These are phyloP conservation scores for Ceratobasidium sp. DNA, from an alignment of 1,284 basidiomycete genomes.

Conservation along the genomic window DNA sequence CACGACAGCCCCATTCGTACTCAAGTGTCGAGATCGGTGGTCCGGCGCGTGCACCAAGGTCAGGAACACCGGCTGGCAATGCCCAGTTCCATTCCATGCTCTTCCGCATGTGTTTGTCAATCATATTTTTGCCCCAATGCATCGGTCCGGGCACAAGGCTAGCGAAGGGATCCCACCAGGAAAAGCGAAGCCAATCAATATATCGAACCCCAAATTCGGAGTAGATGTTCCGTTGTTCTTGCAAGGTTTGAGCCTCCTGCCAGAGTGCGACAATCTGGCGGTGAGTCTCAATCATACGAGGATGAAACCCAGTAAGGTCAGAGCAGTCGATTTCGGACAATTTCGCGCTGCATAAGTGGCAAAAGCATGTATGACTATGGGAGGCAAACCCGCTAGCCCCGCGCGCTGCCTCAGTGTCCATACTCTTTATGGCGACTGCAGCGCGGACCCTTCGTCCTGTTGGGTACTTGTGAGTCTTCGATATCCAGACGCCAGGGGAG, in stretches of 20 bases:
- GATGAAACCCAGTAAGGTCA: not conserved
- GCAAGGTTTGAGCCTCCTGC: not conserved
- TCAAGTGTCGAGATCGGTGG: not conserved
- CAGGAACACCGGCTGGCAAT: not conserved
- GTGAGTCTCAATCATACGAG: not conserved
- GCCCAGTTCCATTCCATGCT: conserved; percentile 5
- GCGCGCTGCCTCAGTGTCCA: conserved; percentile 55
- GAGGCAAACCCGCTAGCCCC: conserved; percentile 50
- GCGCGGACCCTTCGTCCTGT: conserved; percentile 51
- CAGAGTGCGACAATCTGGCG: not conserved
- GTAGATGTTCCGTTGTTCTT: not conserved
- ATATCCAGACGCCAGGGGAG: conserved; percentile 53
- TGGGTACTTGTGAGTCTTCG: conserved; percentile 51
- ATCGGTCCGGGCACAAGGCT: conserved; percentile 56
- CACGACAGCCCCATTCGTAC: not conserved
- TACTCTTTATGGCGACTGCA: conserved; percentile 52
- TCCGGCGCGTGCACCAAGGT: not conserved
- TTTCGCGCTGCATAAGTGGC: conserved; percentile 47
- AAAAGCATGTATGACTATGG: conserved; percentile 46
- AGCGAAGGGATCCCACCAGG: conserved; percentile 57
- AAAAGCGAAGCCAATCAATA: conserved; percentile 55
- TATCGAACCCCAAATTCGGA: conserved; percentile 51
- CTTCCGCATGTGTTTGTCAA: conserved; percentile 1
- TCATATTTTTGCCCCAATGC: conserved; percentile 50
- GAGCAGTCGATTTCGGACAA: not conserved